Conservation (phyloP, 805 yeast genomes). For the Wickerhamomyces canadensis region DNA sequence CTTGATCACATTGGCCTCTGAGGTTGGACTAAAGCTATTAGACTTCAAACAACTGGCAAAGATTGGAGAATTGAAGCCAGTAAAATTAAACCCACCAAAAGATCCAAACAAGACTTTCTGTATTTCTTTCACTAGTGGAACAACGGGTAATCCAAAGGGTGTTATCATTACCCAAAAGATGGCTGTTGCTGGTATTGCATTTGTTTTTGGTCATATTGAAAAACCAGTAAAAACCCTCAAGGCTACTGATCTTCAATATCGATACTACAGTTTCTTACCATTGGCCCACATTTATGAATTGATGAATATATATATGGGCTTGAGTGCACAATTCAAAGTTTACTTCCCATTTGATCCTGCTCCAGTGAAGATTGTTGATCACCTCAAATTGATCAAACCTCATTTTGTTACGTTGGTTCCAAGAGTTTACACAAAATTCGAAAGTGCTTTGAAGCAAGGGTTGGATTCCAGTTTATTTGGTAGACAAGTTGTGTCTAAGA, state of each 20-base stretch:
- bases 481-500: conserved; percentile 5
- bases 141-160: conserved; percentile 62
- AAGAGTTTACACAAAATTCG: conserved; percentile 47
- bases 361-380: conserved; percentile 43
- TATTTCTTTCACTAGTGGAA: conserved; percentile 57
- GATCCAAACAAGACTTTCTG: conserved; percentile 36
- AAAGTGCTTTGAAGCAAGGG: conserved; percentile 39
- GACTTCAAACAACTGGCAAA: conserved; percentile 32
- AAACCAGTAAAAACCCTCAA: conserved; percentile 20
- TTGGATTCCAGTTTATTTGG: conserved; percentile 20
- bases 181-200: conserved; percentile 33
- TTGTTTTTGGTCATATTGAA: conserved; percentile 4
- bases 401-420: conserved; percentile 45
- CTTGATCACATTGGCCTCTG: conserved; percentile 16
- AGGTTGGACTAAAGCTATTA: conserved; percentile 28
- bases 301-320: conserved; percentile 34
- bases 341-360: conserved; percentile 41
- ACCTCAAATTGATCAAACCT: conserved; percentile 42
- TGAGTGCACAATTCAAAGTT: conserved; percentile 32
- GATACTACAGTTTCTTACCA: conserved; percentile 42
- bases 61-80: conserved; percentile 32
- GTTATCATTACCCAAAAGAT: conserved; percentile 42
- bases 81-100: conserved; percentile 31
- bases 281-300: conserved; percentile 54
- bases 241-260: conserved; percentile 20